Percentiles rank a stretch among this genome's conserved stretches.
Evolutionary conservation across 768 basidiomycete species (phyloP).

Genomic region (Lactifluus piperatus): DNA sequence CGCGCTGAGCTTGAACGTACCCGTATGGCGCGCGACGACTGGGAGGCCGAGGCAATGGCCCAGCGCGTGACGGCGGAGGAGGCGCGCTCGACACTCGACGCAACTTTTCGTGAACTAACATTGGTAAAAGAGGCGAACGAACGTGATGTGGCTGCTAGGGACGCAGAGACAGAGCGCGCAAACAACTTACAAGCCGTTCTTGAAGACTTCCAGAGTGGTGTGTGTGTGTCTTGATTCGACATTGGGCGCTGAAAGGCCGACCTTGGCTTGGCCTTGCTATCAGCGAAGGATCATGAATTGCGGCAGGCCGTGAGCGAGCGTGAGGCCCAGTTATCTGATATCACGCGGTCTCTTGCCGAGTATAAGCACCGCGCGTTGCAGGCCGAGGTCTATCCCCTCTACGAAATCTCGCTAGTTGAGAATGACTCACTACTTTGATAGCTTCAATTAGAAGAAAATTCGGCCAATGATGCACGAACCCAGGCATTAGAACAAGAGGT

Average conservation of each 20-base stretch:
- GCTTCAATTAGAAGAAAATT: conserved; percentile 69
- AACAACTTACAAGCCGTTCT: conserved; percentile 86
- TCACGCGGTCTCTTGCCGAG: conserved; percentile 76
- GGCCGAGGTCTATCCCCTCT: conserved; percentile 57
- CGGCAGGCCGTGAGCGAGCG: conserved; percentile 75
- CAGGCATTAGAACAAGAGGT: conserved; percentile 79
- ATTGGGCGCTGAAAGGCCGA: neutral
- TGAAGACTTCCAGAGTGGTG: conserved; percentile 91
- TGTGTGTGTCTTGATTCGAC: conserved; percentile 35
- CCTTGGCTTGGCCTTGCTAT: conserved; percentile 9
- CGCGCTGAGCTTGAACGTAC: conserved; percentile 83
- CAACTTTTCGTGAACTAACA: conserved; percentile 55
- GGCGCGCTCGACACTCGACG: conserved; percentile 46
- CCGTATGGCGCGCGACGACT: conserved; percentile 73
- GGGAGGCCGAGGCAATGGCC: conserved; percentile 49
- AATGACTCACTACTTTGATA: conserved; percentile 26
- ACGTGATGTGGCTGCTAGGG: conserved; percentile 47
- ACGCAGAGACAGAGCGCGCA: conserved; percentile 63
- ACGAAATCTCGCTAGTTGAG: neutral
- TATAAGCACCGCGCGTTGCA: conserved; percentile 81
- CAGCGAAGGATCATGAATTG: conserved; percentile 91
- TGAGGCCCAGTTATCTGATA: conserved; percentile 59
- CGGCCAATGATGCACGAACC: conserved; percentile 54
- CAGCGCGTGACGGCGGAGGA: conserved; percentile 72
- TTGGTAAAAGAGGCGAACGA: conserved; percentile 52